These are phyloP conservation scores for Huiozyma naganishii DNA, from an alignment of 805 yeast species.

Conservation along the genomic window DNA sequence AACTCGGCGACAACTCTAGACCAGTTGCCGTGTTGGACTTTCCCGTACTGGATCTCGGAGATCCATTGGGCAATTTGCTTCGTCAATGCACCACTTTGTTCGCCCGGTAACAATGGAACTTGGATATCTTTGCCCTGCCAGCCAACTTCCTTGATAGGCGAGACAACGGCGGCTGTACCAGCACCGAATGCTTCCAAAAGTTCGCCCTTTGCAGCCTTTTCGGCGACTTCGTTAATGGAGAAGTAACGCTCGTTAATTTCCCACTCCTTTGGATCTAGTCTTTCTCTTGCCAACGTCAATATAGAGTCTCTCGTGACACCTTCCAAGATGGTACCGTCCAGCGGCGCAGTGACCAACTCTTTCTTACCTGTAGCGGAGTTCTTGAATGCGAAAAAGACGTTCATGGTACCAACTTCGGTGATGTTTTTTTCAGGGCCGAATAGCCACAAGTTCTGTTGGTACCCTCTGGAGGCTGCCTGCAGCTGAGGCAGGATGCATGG, in stretches of 20 bases:
- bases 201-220: conserved; percentile 68
- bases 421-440: conserved; percentile 80
- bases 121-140: conserved; percentile 61
- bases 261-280: conserved; percentile 72
- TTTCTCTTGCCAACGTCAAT: conserved; percentile 63
- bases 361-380: conserved; percentile 68
- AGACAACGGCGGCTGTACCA: conserved; percentile 95
- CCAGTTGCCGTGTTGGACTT: conserved; percentile 51
- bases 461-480: conserved; percentile 85
- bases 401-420: conserved; percentile 98
- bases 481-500: conserved; percentile 87
- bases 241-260: conserved; percentile 70
- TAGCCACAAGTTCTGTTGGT: conserved; percentile 93
- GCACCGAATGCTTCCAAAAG: conserved; percentile 92
- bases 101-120: conserved; percentile 74
- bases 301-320: conserved; percentile 95
- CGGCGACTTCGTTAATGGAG: conserved; percentile 71
- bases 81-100: conserved; percentile 71
- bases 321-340: conserved; percentile 93
- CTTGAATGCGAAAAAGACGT: conserved; percentile 79
- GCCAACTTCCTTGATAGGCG: conserved; percentile 83
- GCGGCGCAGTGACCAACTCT: conserved; percentile 90
- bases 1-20: conserved; percentile 29
- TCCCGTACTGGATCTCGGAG: conserved; percentile 82
- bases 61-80: conserved; percentile 76